Evolutionary conservation across 768 basidiomycete genomes (phyloP).

Genomic region (Mycena haematopus): DNA sequence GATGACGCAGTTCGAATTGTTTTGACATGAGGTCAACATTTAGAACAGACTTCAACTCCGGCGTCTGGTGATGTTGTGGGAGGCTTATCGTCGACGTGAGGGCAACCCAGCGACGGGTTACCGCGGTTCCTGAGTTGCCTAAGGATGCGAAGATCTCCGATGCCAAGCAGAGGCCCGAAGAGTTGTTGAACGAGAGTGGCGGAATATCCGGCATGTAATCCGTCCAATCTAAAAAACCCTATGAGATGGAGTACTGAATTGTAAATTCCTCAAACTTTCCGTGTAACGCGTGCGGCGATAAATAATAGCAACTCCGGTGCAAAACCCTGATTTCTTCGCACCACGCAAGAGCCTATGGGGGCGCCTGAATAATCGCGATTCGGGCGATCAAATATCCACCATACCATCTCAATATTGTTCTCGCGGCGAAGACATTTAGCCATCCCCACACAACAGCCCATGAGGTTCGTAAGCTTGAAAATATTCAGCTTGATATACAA

Average conservation of each 20-base stretch:
- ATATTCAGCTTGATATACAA: slow-evolving; percentile 5
- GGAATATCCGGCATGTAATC: background rate
- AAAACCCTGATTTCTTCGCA: slow-evolving; percentile 8
- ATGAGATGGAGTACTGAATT: background rate
- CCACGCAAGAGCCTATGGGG: slow-evolving; percentile 22
- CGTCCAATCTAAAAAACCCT: slow-evolving; percentile 2
- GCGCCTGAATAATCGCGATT: background rate
- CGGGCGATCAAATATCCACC: background rate
- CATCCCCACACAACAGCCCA: slow-evolving; percentile 22
- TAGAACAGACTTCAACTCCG: slow-evolving; percentile 13
- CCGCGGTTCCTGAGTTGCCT: slow-evolving; percentile 11
- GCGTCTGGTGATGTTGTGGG: slow-evolving; percentile 20
- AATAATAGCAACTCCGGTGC: background rate
- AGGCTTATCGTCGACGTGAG: too few relatives aligned
- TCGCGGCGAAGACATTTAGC: slow-evolving; percentile 8
- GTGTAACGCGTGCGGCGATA: background rate
- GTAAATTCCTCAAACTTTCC: background rate
- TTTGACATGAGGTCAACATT: slow-evolving; percentile 3
- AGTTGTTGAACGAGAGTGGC: background rate
- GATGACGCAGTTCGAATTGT: slow-evolving; percentile 35
- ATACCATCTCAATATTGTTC: background rate
- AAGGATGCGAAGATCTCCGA: slow-evolving; percentile 8
- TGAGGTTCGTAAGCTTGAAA: background rate
- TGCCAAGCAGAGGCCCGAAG: slow-evolving; percentile 1
- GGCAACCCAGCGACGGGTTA: slow-evolving; percentile 14